Conservation (phyloP, 2,329 filamentous ascomycete genomes). For the Remersonia thermophila region DNA sequence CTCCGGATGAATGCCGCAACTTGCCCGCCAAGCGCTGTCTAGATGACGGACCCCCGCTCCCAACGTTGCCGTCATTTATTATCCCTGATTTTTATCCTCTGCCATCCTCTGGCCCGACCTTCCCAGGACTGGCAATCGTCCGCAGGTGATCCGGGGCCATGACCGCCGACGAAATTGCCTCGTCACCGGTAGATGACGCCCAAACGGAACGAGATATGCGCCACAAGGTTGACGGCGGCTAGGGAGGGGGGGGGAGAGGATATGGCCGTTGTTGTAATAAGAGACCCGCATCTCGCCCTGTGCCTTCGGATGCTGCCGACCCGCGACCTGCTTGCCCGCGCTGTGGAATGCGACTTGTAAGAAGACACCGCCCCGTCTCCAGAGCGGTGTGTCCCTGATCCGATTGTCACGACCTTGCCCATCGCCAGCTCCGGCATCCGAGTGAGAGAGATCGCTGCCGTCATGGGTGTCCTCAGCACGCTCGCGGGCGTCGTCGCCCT, state of each 20-base stretch:
- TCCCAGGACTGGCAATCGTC: too few species aligned
- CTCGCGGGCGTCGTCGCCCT: constrained; percentile 2
- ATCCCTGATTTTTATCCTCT: not conserved
- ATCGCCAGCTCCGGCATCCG: too few species aligned
- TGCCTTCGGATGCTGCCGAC: not conserved
- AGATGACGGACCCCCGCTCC: constrained; percentile 4
- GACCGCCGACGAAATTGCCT: too few species aligned
- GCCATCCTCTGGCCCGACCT: not conserved
- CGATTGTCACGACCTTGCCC: too few species aligned
- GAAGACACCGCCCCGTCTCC: too few species aligned
- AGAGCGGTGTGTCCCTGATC: too few species aligned
- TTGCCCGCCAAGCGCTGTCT: constrained; percentile 2
- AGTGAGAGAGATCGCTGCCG: too few species aligned
- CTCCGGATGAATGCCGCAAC: constrained; percentile 4
- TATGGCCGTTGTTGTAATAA: not conserved
- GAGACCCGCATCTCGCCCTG: not conserved
- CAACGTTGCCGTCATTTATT: not conserved
- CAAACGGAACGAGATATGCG: too few species aligned
- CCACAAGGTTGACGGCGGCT: not conserved
- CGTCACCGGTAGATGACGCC: too few species aligned
- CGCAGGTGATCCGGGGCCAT: too few species aligned
- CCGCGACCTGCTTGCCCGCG: not conserved
- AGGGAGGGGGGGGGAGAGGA: too few species aligned
- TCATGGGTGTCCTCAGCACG: constrained; percentile 4
- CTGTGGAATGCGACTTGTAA: not conserved